Percentiles rank a stretch among this genome's conserved stretches.
These are phyloP conservation scores for Trichoderma koningii DNA, from an alignment of 2,329 filamentous ascomycete genomes.

Conservation along the genomic window DNA sequence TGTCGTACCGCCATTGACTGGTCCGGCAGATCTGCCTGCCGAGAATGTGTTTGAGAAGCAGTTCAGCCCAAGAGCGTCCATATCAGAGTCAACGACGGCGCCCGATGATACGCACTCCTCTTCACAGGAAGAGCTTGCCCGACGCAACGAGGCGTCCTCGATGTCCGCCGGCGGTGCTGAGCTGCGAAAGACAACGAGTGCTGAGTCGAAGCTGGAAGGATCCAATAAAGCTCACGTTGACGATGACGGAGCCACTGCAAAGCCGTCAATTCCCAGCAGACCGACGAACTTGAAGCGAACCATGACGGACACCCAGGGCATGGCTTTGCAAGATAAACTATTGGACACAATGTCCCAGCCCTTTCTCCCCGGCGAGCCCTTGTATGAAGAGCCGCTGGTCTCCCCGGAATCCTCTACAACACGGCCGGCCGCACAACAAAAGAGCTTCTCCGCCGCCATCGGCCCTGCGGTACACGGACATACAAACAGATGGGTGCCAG, in stretches of 20 bases:
- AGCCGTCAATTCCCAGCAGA: constrained; percentile 56
- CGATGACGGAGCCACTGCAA: constrained; percentile 55
- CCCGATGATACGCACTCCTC: constrained; percentile 42
- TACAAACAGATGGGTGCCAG: constrained; percentile 84
- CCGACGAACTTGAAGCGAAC: constrained; percentile 78
- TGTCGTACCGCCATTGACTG: constrained; percentile 67
- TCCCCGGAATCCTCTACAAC: constrained; percentile 47
- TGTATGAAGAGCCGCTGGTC: constrained; percentile 42
- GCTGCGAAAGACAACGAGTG: constrained; percentile 31
- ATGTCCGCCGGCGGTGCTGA: constrained; percentile 28
- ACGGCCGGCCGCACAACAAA: constrained; percentile 45
- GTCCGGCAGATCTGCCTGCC: constrained; percentile 71
- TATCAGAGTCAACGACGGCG: constrained; percentile 51
- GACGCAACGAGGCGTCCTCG: constrained; percentile 23
- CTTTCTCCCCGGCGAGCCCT: constrained; percentile 56
- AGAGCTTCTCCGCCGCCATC: constrained; percentile 50
- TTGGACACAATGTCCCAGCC: constrained; percentile 84
- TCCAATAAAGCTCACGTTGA: constrained; percentile 59
- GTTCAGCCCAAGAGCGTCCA: constrained; percentile 62
- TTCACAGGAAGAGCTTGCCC: constrained; percentile 31
- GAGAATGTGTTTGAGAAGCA: constrained; percentile 84
- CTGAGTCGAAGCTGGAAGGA: constrained; percentile 51
- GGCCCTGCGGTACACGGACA: constrained; percentile 76
- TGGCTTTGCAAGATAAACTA: constrained; percentile 77
- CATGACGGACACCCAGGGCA: constrained; percentile 77